phyloP scores from a whole-genome alignment of 1,139 yeast genomes.

The Saccharomyces pastorianus region DNA sequence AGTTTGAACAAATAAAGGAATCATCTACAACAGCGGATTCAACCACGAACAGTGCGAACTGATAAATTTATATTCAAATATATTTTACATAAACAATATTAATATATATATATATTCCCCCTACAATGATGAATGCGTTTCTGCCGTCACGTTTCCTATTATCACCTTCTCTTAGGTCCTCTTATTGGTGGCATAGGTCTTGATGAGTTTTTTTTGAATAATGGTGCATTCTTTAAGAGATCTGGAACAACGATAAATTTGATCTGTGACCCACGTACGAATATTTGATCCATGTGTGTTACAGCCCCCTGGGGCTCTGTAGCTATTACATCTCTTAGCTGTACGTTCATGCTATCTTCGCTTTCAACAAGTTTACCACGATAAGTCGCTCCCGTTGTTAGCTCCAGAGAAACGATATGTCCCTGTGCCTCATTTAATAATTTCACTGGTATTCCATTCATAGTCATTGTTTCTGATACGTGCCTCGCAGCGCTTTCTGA shows the following conservation, averaged over 20 bases:
- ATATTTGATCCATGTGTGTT: slow-evolving; percentile 74
- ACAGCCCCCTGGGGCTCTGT: slow-evolving; percentile 72
- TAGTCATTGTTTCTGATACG: slow-evolving; percentile 3
- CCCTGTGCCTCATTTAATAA: slow-evolving; percentile 86
- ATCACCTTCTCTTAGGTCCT: slow-evolving; percentile 43
- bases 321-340: slow-evolving; percentile 71
- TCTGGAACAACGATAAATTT: slow-evolving; percentile 84
- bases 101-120: background rate
- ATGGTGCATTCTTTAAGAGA: slow-evolving; percentile 76
- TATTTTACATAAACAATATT: background rate
- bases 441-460: slow-evolving; percentile 65
- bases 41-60: background rate
- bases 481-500: background rate
- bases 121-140: background rate
- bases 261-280: slow-evolving; percentile 85
- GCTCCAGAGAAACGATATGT: slow-evolving; percentile 75
- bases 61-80: background rate
- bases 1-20: slow-evolving; percentile 24
- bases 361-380: slow-evolving; percentile 78
- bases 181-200: slow-evolving; percentile 66
- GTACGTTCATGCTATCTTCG: slow-evolving; percentile 86
- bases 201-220: slow-evolving; percentile 61
- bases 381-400: slow-evolving; percentile 78
- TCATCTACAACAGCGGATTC: background rate
- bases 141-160: background rate